Percentiles rank a stretch among this genome's conserved stretches.
These are phyloP conservation scores for Malassezia furfur DNA, from an alignment of 1,284 basidiomycete genomes.

Conservation along the genomic window DNA sequence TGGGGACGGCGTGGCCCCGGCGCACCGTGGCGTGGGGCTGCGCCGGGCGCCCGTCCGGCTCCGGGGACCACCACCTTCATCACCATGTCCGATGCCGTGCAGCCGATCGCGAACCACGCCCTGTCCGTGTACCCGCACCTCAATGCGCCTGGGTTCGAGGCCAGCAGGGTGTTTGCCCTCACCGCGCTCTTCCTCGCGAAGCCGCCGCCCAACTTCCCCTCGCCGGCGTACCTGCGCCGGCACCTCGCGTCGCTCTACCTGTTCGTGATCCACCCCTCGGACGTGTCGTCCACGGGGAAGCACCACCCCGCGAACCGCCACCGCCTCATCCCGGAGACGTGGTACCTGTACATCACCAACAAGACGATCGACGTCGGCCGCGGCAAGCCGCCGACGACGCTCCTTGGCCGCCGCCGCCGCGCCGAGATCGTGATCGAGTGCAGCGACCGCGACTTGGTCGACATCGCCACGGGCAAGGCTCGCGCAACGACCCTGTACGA, in stretches of 20 bases:
- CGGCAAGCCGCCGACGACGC: constrained; percentile 33
- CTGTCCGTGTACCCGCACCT: constrained; percentile 26
- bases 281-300: background rate
- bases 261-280: constrained; percentile 35
- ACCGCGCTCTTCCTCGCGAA: constrained; percentile 27
- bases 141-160: constrained; percentile 34
- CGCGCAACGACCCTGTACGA: constrained; percentile 34
- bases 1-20: background rate
- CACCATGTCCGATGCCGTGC: constrained; percentile 2
- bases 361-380: constrained; percentile 22
- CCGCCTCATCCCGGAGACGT: constrained; percentile 12
- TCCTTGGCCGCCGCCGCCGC: constrained; percentile 34
- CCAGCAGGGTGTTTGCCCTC: constrained; percentile 37
- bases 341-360: constrained; percentile 4
- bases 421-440: constrained; percentile 42
- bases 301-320: constrained; percentile 11
- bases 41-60: background rate
- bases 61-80: background rate
- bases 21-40: background rate
- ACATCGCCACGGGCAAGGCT: constrained; percentile 38
- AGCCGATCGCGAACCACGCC: constrained; percentile 23
- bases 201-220: constrained; percentile 29
- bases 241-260: constrained; percentile 36
- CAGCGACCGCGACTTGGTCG: constrained; percentile 35
- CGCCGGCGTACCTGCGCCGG: constrained; percentile 28